Conservation (phyloP, 257 asterid genomes). For the Solanum lycopersicoides region DNA sequence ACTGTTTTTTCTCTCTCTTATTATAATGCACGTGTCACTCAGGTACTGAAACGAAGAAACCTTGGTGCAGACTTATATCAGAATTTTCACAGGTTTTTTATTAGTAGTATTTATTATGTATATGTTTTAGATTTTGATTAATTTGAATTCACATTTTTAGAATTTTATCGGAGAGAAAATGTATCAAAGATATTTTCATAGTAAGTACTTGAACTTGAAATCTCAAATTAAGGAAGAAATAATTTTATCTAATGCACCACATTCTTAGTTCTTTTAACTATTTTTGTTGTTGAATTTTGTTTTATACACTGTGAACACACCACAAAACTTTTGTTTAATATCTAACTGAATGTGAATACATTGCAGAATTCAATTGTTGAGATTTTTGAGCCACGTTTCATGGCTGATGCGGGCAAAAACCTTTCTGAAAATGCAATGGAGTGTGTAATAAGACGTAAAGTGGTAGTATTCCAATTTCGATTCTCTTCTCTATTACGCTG, state of each 20-base stretch:
- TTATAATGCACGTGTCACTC: neutral
- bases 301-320: neutral
- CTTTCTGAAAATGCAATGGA: slow-evolving; percentile 32
- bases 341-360: neutral
- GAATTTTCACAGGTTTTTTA: slow-evolving; percentile 13
- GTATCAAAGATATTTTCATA: too few relatives aligned
- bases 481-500: neutral
- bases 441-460: slow-evolving; percentile 37
- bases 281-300: neutral
- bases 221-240: fast-evolving
- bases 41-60: neutral
- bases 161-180: neutral
- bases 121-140: neutral
- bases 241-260: fast-evolving
- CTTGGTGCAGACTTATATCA: neutral
- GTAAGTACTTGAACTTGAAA: too few relatives aligned
- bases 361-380: slow-evolving; percentile 49
- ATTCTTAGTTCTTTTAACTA: neutral
- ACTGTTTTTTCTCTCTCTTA: too few relatives aligned
- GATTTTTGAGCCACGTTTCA: slow-evolving; percentile 28
- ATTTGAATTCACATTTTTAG: neutral
- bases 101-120: neutral
- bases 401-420: slow-evolving; percentile 45
- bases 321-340: slow-evolving; percentile 29
- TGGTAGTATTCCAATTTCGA: slow-evolving; percentile 21